These are phyloP conservation scores for Penicillium sp. DNA, from an alignment of 2,329 filamentous ascomycete species.

Conservation along the genomic window DNA sequence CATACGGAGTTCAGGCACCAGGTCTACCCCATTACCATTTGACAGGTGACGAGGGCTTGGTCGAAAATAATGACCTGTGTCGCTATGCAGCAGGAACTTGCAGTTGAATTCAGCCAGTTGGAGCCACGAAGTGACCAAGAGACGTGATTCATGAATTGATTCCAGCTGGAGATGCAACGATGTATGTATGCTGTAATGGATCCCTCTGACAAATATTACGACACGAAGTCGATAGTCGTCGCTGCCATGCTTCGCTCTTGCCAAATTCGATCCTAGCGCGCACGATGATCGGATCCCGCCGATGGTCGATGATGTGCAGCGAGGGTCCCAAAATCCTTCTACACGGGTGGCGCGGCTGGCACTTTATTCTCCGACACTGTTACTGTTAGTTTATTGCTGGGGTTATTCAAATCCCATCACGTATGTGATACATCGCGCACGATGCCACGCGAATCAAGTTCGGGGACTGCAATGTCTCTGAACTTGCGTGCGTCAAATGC, in stretches of 20 bases:
- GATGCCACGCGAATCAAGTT: neutral
- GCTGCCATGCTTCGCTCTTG: neutral
- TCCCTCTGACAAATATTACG: neutral
- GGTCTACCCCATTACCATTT: neutral
- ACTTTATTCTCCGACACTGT: neutral
- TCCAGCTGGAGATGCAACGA: neutral
- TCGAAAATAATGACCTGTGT: constrained; percentile 3
- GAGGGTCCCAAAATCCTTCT: neutral
- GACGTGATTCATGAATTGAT: neutral
- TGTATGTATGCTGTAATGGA: too few species aligned
- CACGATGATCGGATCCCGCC: neutral
- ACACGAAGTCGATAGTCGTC: neutral
- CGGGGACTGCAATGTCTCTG: neutral
- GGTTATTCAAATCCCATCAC: neutral
- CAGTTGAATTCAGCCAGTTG: neutral
- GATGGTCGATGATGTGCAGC: neutral
- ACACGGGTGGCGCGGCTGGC: neutral
- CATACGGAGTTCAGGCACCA: neutral
- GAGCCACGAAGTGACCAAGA: neutral
- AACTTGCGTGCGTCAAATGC: neutral
- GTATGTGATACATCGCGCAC: neutral
- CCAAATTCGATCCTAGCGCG: neutral
- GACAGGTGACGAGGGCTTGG: neutral
- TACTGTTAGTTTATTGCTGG: too few species aligned
- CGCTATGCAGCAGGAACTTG: neutral